phyloP scores from a whole-genome alignment of 139 green algal species.

The Chlorella sp. region DNA sequence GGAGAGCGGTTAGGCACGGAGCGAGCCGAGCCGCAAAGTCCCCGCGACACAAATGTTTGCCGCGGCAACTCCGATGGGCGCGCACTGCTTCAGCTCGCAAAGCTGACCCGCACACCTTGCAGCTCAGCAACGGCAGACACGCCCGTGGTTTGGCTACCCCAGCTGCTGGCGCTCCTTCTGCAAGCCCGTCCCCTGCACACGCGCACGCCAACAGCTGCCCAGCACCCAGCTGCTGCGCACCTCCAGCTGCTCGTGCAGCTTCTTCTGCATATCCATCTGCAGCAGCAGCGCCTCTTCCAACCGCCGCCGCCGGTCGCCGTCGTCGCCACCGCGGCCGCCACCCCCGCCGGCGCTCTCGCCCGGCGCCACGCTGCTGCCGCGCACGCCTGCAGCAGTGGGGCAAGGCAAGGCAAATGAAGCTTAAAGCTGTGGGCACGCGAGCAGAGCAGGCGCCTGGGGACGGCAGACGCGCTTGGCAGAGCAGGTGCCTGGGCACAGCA shows the following conservation, averaged over 20 bases:
- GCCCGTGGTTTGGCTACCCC: no score
- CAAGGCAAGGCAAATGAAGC: no score
- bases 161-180: no score
- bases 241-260: slow-evolving; percentile 96
- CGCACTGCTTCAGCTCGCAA: neutral
- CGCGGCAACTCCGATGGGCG: no score
- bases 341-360: neutral
- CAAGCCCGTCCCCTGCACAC: no score
- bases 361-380: neutral
- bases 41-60: no score
- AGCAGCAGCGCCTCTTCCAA: slow-evolving; percentile 89
- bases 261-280: slow-evolving; percentile 97
- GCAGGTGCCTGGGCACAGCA: no score
- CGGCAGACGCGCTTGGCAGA: no score
- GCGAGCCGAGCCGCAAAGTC: no score
- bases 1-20: neutral
- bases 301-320: slow-evolving; percentile 12
- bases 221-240: slow-evolving; percentile 38
- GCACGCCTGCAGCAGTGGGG: no score
- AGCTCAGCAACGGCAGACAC: neutral
- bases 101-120: neutral
- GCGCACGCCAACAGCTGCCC: neutral
- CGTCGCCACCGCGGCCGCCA: neutral
- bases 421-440: no score
- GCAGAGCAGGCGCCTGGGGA: no score